Evolutionary conservation across 768 basidiomycete genomes (phyloP).

Genomic region (Rhodotorula taiwanensis): DNA sequence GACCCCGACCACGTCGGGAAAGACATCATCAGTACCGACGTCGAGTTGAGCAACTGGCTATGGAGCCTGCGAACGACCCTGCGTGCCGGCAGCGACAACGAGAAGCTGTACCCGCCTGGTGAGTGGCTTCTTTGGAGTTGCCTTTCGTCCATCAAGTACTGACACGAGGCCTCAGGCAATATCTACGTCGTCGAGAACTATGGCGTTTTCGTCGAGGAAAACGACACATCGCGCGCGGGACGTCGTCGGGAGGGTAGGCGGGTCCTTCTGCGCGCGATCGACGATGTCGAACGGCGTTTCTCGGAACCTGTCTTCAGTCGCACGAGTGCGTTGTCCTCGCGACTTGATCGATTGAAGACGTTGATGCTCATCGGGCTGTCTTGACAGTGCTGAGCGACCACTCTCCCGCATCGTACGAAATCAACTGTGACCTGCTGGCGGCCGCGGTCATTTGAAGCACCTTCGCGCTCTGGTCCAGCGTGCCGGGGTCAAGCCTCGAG

Average conservation of each 20-base stretch:
- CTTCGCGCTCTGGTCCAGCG: background rate
- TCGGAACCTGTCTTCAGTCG: conserved; percentile 35
- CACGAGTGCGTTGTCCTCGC: conserved; percentile 10
- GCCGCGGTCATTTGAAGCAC: conserved; percentile 11
- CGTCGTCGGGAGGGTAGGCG: conserved; percentile 32
- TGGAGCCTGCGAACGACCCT: conserved; percentile 45
- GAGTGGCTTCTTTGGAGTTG: conserved; percentile 20
- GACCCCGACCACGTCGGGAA: conserved; percentile 32
- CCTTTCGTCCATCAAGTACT: too few relatives aligned
- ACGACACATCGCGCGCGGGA: conserved; percentile 8
- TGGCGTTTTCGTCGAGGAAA: conserved; percentile 33
- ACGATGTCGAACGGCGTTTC: conserved; percentile 39
- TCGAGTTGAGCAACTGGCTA: conserved; percentile 44
- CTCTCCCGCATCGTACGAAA: conserved; percentile 24
- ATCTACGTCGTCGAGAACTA: conserved; percentile 34
- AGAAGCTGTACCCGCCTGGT: conserved; percentile 46
- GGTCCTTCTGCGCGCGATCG: conserved; percentile 36
- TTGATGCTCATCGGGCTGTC: background rate
- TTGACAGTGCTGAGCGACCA: conserved; percentile 30
- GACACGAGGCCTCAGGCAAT: background rate
- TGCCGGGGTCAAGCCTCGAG: too few relatives aligned
- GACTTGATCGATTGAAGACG: background rate
- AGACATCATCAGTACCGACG: conserved; percentile 25
- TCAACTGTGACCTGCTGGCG: conserved; percentile 25
- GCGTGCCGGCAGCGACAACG: conserved; percentile 45